Conservation (phyloP, 495 filamentous ascomycete genomes). For the Penicillium macrosclerotiorum region DNA sequence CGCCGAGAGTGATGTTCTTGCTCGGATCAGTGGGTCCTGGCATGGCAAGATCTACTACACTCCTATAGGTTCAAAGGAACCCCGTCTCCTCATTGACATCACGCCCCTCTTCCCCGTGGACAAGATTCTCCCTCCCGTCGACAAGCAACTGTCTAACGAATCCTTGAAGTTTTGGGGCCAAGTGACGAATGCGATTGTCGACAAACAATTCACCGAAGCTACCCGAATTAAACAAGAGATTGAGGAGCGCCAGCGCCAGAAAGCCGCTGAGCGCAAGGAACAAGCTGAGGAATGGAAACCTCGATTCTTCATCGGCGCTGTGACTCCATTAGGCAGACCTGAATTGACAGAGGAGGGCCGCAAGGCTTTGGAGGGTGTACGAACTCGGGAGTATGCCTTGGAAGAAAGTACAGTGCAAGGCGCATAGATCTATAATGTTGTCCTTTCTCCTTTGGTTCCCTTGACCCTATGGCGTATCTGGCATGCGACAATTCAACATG, state of each 20-base stretch:
- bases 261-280: constrained; percentile 72
- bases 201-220: constrained; percentile 79
- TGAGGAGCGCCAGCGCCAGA: constrained; percentile 84
- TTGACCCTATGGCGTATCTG: constrained; percentile 30
- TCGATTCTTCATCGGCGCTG: constrained; percentile 79
- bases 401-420: constrained; percentile 45
- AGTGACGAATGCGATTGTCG: constrained; percentile 82
- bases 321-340: constrained; percentile 73
- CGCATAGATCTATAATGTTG: constrained; percentile 29
- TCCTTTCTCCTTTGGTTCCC: constrained; percentile 11
- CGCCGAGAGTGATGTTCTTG: constrained; percentile 75
- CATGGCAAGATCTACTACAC: constrained; percentile 68
- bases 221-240: constrained; percentile 87
- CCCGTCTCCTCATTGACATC: constrained; percentile 81
- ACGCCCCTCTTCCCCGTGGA: constrained; percentile 70
- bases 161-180: constrained; percentile 82
- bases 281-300: constrained; percentile 72
- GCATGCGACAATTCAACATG: constrained; percentile 24
- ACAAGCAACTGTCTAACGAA: constrained; percentile 82
- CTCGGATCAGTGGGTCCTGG: constrained; percentile 84
- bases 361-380: constrained; percentile 65
- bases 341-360: constrained; percentile 75
- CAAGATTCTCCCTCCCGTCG: constrained; percentile 73
- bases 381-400: constrained; percentile 57
- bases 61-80: constrained; percentile 53